Conservation (phyloP, 768 basidiomycete genomes). For the Psilocybe tampanensis region DNA sequence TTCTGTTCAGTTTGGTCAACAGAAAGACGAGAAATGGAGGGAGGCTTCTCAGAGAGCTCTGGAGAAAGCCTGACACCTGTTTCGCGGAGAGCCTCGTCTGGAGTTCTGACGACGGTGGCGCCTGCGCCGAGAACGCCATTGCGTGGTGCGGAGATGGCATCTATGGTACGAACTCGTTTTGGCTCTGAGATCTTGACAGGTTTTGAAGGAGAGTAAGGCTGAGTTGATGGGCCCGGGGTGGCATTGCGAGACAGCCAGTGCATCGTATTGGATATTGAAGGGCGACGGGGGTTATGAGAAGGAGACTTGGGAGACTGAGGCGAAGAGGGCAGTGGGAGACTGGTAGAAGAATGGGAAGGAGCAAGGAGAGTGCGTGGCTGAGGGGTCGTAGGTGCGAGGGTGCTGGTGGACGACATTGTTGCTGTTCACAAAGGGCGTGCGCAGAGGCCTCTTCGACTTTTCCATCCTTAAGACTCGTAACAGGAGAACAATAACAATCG, state of each 20-base stretch:
- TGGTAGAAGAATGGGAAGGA: conserved; percentile 20
- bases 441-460: not conserved
- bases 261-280: conserved; percentile 49
- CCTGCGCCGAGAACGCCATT: conserved; percentile 65
- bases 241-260: conserved; percentile 49
- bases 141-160: conserved; percentile 39
- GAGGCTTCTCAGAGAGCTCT: conserved; percentile 12
- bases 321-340: conserved; percentile 20
- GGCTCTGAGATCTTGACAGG: conserved; percentile 43
- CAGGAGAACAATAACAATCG: conserved; percentile 14
- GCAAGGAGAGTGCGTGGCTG: conserved; percentile 31
- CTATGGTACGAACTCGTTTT: conserved; percentile 43
- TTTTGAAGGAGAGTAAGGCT: conserved; percentile 34
- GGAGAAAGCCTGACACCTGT: conserved; percentile 45
- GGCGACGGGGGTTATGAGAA: conserved; percentile 29
- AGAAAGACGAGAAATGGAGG: conserved; percentile 2
- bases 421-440: conserved; percentile 10
- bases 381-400: conserved; percentile 30
- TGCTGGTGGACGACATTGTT: conserved; percentile 22
- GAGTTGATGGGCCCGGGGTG: conserved; percentile 20
- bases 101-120: conserved; percentile 77
- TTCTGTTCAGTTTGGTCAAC: conserved; percentile 16
- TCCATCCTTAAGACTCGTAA: not conserved
- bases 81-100: conserved; percentile 72
- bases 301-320: conserved; percentile 22